Base-by-base conservation (phyloP, 2,329 filamentous ascomycete genomes). In the Phyllosticta ampelicida region DNA sequence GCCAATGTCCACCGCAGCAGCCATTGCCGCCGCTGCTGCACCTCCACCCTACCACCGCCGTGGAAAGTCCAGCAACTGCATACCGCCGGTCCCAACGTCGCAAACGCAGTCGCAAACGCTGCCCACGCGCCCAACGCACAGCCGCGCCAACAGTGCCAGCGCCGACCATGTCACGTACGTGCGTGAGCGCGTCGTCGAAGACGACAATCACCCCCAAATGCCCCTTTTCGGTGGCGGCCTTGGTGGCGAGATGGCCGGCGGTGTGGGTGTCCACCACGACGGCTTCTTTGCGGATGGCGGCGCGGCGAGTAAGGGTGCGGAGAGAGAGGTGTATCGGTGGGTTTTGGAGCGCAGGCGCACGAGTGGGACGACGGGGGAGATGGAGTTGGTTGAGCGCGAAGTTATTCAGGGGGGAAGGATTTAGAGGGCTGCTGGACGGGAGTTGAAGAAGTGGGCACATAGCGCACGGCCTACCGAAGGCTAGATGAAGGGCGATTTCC, bases 81-180 rank as follows among this genome's bases (percentile, higher is more conserved):
- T 21, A n/a, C 36, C 36, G n/a, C 13, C 23, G 53, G 11, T 10
- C 53, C 53, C 21, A 19, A 19, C 20, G 16, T 48, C 53, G 9
- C 53, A 19, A 18, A 29, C 50, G 49, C 51, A 58, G 29, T n/a
- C 53, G 18, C 16, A 11, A n/a, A 18, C 44, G 53, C 28, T 18
- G 21, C 20, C 26, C 13, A 28, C 20, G 53, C 44, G 18, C 10
- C 23, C 26, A 9, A 11, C 19, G 9, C 71, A 73, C 60, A 66
- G 66, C 19, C 62, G 75, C 21, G 75, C 71, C 51, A 72, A 71
- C 9, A 75, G 79, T 54, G 86, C 68, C 19, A 69, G 82, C 51
- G 77, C 83, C 1, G 86, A 88, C 63, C 87, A 84, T 62, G 83
- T 90, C 30, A 85, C 85, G 6, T 90, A 90, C 68, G 76, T 80